A percentile compares a stretch with the other conserved stretches of the same genome.
phyloP scores from a whole-genome alignment of 768 basidiomycete genomes.

The Russula compacta region DNA sequence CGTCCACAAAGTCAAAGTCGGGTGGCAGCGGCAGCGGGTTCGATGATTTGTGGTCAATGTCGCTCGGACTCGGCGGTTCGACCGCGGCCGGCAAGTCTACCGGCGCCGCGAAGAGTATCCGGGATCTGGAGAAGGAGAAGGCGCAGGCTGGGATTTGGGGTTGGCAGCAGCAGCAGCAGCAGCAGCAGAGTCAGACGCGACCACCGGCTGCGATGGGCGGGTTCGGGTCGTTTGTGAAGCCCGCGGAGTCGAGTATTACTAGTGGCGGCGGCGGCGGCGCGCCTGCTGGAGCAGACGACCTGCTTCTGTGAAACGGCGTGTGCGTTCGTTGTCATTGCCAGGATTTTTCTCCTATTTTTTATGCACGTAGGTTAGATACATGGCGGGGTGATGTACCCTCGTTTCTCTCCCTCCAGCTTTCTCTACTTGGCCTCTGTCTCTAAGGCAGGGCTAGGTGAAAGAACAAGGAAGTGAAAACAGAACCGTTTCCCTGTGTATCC shows the following conservation, averaged over 20 bases:
- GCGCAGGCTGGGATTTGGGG: slow-evolving; percentile 78
- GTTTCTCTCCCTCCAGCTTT: too few species aligned
- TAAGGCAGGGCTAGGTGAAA: too few species aligned
- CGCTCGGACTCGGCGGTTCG: slow-evolving; percentile 39
- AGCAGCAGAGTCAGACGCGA: slow-evolving; percentile 16
- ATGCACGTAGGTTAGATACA: background rate
- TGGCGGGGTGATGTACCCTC: too few species aligned
- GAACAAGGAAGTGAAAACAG: too few species aligned
- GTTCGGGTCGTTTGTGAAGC: slow-evolving; percentile 25
- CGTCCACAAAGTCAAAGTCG: slow-evolving; percentile 28
- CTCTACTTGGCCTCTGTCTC: too few species aligned
- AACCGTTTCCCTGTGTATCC: too few species aligned
- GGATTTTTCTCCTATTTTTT: background rate
- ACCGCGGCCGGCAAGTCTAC: slow-evolving; percentile 30
- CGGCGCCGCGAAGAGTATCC: slow-evolving; percentile 56
- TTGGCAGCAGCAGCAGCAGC: too few species aligned
- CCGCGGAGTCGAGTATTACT: slow-evolving; percentile 13
- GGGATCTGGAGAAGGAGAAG: slow-evolving; percentile 86
- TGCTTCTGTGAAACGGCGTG: slow-evolving; percentile 28
- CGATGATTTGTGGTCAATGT: slow-evolving; percentile 85
- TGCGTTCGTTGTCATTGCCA: background rate
- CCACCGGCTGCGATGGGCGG: slow-evolving; percentile 22
- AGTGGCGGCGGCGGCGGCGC: slow-evolving; percentile 3
- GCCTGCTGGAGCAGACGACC: slow-evolving; percentile 30
- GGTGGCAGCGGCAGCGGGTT: slow-evolving; percentile 47